phyloP scores from a whole-genome alignment of 2,329 filamentous ascomycete genomes.

The Botryotinia convoluta region DNA sequence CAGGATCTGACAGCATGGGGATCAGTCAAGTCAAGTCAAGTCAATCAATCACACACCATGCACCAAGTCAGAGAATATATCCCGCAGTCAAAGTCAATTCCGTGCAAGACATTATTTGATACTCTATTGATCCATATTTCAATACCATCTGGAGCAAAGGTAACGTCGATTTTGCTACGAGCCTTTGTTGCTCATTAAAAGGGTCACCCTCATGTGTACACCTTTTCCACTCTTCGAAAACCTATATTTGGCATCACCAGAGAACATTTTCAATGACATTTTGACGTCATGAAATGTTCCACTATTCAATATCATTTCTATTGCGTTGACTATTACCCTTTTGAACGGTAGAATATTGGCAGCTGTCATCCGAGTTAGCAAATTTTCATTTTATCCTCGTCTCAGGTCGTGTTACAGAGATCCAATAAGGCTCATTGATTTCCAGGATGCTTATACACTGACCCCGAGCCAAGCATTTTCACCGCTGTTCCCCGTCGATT shows the following conservation, averaged over 20 bases:
- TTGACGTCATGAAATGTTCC: background rate
- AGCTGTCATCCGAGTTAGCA: background rate
- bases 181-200: background rate
- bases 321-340: background rate
- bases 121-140: background rate
- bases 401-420: constrained; percentile 1
- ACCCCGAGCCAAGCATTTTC: background rate
- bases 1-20: background rate
- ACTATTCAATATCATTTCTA: background rate
- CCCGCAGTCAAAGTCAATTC: background rate
- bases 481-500: background rate
- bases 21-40: background rate
- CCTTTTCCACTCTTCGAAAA: background rate
- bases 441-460: background rate
- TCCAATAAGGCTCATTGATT: background rate
- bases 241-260: background rate
- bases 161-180: background rate
- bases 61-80: no score
- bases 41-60: background rate
- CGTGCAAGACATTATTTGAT: background rate
- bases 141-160: background rate
- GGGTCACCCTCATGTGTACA: background rate
- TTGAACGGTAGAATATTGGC: background rate
- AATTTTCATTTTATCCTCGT: background rate
- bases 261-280: background rate